Evolutionary conservation across 129 eudicot species (phyloP).

Genomic region (Calendula officinalis): DNA sequence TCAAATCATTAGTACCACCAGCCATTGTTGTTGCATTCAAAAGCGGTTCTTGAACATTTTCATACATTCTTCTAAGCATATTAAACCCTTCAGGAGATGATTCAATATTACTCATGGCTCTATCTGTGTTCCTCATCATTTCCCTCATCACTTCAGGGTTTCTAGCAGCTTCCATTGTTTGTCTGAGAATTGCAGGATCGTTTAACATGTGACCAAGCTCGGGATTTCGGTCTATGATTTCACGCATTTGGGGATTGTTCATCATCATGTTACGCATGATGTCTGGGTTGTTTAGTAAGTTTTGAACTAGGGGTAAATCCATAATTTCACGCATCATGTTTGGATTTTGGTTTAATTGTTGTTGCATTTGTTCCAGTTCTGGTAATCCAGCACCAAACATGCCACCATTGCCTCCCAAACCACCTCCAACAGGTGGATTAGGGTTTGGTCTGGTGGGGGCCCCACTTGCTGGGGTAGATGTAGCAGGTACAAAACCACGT

Average conservation of each 20-base stretch:
- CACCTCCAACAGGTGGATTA: slow-evolving; percentile 32
- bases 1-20: slow-evolving; percentile 43
- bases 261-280: slow-evolving; percentile 73
- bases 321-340: slow-evolving; percentile 86
- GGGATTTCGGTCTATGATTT: slow-evolving; percentile 85
- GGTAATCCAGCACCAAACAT: slow-evolving; percentile 75
- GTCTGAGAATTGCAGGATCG: slow-evolving; percentile 83
- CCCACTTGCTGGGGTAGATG: slow-evolving; percentile 39
- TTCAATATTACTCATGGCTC: slow-evolving; percentile 95
- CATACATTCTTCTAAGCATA: slow-evolving; percentile 95
- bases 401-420: slow-evolving; percentile 63
- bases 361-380: slow-evolving; percentile 77
- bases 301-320: slow-evolving; percentile 80
- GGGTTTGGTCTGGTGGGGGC: slow-evolving; percentile 35
- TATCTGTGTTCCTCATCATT: slow-evolving; percentile 91
- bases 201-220: slow-evolving; percentile 89
- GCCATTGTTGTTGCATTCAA: slow-evolving; percentile 74
- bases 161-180: slow-evolving; percentile 82
- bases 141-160: slow-evolving; percentile 90
- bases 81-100: slow-evolving; percentile 96
- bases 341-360: slow-evolving; percentile 77
- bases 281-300: slow-evolving; percentile 76
- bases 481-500: slow-evolving; percentile 66
- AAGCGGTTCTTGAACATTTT: slow-evolving; percentile 85
- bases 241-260: slow-evolving; percentile 95